Evolutionary conservation across 2,329 filamentous ascomycete species (phyloP).

Genomic region (Talaromyces sp.): DNA sequence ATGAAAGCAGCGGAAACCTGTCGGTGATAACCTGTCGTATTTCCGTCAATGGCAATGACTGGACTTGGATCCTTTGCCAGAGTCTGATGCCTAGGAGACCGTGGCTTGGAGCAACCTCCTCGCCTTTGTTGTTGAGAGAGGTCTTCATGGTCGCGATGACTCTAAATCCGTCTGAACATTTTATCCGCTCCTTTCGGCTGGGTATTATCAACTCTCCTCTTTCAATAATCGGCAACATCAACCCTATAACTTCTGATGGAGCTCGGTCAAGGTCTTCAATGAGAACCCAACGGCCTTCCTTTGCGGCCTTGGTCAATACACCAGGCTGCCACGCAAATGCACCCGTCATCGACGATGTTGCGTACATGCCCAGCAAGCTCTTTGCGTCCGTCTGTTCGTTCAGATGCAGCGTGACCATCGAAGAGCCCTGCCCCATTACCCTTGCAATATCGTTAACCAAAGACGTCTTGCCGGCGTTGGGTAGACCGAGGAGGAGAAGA

Average conservation of each 20-base stretch:
- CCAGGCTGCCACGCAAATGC: conserved; percentile 90
- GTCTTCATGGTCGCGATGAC: conserved; percentile 89
- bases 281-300: conserved; percentile 91
- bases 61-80: conserved; percentile 73
- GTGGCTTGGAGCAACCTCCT: conserved; percentile 62
- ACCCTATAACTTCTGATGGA: conserved; percentile 90
- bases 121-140: conserved; percentile 57
- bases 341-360: conserved; percentile 78
- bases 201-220: conserved; percentile 85
- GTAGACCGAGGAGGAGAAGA: conserved; percentile 72
- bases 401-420: conserved; percentile 88
- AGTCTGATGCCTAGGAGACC: conserved; percentile 76
- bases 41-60: conserved; percentile 62
- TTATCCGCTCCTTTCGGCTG: conserved; percentile 77
- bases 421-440: conserved; percentile 69
- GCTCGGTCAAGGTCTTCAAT: conserved; percentile 96
- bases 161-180: conserved; percentile 77
- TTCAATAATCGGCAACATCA: conserved; percentile 86
- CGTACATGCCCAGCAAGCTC: conserved; percentile 89
- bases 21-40: conserved; percentile 67
- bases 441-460: conserved; percentile 76
- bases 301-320: conserved; percentile 87
- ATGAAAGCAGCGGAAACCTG: conserved; percentile 64
- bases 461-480: conserved; percentile 87
- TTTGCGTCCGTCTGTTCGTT: conserved; percentile 99